Conservation (phyloP, 2,329 filamentous ascomycete species). For the Fusarium brevicatenulatum region DNA sequence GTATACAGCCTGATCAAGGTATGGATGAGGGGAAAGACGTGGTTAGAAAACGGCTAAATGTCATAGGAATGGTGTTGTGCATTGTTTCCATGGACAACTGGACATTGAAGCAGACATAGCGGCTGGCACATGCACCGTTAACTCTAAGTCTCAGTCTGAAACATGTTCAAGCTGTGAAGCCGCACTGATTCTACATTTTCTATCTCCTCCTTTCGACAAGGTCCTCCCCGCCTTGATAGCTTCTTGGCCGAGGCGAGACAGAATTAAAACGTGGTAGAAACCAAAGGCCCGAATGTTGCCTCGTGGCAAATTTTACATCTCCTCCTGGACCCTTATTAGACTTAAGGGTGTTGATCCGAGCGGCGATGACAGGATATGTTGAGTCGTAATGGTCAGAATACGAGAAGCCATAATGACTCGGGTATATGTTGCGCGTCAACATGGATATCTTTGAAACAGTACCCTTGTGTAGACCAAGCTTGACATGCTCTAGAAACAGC, state of each 20-base stretch:
- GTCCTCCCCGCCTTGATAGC: conserved; percentile 15
- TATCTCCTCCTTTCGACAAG: conserved; percentile 9
- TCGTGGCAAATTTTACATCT: not conserved
- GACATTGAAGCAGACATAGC: not conserved
- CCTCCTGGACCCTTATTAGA: not conserved
- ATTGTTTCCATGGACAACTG: conserved; percentile 4
- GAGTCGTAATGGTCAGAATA: not conserved
- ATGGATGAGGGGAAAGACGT: not conserved
- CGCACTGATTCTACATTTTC: conserved; percentile 11
- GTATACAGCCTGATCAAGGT: not conserved
- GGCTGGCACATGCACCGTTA: not conserved
- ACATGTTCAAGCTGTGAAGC: conserved; percentile 10
- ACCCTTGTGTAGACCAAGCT: not conserved
- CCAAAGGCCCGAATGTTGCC: conserved; percentile 21
- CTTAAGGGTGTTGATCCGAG: conserved; percentile 2
- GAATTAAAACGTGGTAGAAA: conserved; percentile 14
- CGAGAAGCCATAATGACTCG: conserved; percentile 8
- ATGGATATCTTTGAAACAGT: conserved; percentile 8
- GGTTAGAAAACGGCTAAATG: not conserved
- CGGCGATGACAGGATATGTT: not conserved
- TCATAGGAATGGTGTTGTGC: not conserved
- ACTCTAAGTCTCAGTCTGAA: conserved; percentile 11
- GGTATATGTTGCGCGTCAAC: not conserved
- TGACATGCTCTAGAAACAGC: not conserved
- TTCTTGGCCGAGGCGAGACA: conserved; percentile 7